Percentiles rank a stretch among this genome's conserved stretches.
Conservation (phyloP, 306 rosid genomes). For the Spatholobus suberectus region DNA sequence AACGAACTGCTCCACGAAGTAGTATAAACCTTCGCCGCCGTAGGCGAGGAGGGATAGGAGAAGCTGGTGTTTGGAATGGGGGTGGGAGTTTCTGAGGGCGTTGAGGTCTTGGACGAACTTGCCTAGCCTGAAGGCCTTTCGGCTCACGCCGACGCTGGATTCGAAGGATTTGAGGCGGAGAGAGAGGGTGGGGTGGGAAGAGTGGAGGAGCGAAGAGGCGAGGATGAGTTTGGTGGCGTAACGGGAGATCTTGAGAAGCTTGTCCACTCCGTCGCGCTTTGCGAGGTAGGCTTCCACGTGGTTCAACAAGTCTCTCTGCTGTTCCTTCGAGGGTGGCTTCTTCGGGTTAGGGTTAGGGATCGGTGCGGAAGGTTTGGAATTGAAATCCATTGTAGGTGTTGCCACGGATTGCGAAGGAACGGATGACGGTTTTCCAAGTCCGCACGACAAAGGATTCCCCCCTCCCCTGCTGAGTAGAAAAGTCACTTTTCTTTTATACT, state of each 20-base stretch:
- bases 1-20: conserved; percentile 80
- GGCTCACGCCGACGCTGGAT: conserved; percentile 85
- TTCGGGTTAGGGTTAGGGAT: conserved; percentile 18
- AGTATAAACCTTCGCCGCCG: conserved; percentile 85
- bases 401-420: not conserved
- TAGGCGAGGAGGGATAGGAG: conserved; percentile 59
- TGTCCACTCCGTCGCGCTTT: conserved; percentile 93
- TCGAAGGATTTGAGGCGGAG: conserved; percentile 80
- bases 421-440: too few relatives aligned
- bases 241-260: conserved; percentile 85
- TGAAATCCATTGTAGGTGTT: conserved; percentile 53
- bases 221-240: conserved; percentile 78
- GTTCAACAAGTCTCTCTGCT: conserved; percentile 58
- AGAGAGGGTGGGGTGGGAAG: conserved; percentile 53
- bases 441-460: too few relatives aligned
- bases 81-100: conserved; percentile 59
- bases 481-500: too few relatives aligned
- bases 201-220: conserved; percentile 63
- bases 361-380: too few relatives aligned
- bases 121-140: conserved; percentile 91
- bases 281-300: conserved; percentile 86
- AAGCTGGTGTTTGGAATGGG: conserved; percentile 45
- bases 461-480: too few relatives aligned
- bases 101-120: conserved; percentile 88
- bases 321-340: conserved; percentile 34